A percentile compares a stretch with the other conserved stretches of the same genome.
phyloP scores from a whole-genome alignment of 495 filamentous ascomycete genomes.

The Lindgomyces ingoldianus region DNA sequence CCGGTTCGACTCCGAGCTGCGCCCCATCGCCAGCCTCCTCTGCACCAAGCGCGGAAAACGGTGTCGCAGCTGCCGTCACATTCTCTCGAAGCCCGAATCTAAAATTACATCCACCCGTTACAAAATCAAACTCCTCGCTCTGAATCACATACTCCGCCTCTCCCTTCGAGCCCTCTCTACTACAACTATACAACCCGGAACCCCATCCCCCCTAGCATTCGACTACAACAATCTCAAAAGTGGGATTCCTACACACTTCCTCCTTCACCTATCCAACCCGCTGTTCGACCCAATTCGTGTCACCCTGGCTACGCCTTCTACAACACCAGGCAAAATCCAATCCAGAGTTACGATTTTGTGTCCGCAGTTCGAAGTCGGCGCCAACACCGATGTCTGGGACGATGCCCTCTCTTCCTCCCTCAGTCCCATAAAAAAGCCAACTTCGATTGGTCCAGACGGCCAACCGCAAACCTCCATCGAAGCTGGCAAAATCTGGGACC shows the following conservation, averaged over 20 bases:
- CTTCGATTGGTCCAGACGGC: background rate
- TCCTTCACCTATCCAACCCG: constrained; percentile 89
- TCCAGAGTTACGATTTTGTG: constrained; percentile 88
- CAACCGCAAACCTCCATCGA: constrained; percentile 54
- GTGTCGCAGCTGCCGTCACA: constrained; percentile 88
- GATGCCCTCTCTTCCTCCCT: constrained; percentile 67
- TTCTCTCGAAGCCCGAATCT: constrained; percentile 90
- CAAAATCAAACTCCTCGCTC: constrained; percentile 83
- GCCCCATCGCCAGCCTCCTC: constrained; percentile 76
- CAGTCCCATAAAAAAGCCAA: constrained; percentile 9
- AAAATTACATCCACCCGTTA: constrained; percentile 84
- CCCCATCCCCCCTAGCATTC: constrained; percentile 18
- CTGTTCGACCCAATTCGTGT: constrained; percentile 88
- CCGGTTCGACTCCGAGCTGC: constrained; percentile 65
- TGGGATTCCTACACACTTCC: constrained; percentile 71
- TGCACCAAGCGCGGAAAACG: constrained; percentile 92
- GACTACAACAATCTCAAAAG: constrained; percentile 61
- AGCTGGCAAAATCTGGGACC: constrained; percentile 92
- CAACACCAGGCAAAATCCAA: constrained; percentile 74
- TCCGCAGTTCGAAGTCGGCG: constrained; percentile 91
- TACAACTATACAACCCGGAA: constrained; percentile 5
- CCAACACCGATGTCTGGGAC: constrained; percentile 94
- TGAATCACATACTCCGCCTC: constrained; percentile 84
- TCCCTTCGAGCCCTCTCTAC: constrained; percentile 40
- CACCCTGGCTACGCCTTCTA: constrained; percentile 79